Evolutionary conservation across 1,284 basidiomycete species (phyloP), one percentile per base, ranked within the genome.

Genomic region (Cronartium quercuum): DNA sequence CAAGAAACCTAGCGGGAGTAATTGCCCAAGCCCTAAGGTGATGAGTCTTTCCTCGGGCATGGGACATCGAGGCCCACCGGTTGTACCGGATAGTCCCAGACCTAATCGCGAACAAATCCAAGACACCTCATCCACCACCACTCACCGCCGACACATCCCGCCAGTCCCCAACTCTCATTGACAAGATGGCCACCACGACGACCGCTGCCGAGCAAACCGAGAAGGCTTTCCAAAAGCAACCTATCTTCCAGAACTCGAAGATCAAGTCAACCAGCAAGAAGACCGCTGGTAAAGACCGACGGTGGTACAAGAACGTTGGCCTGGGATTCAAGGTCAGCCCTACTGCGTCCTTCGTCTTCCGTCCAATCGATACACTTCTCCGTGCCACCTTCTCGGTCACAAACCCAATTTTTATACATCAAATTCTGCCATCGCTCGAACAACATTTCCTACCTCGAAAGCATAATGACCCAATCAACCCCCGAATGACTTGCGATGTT

Each of bases 201-300:
- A 64, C 55, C 47, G 35, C 29, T 57, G 76, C 74, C 24, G 70
- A 73, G 61, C 74, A 78, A 68, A 68, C 65, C 44, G 76, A 78
- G 68, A 77, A 78, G 65, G 90, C 91, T 79, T 97, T 87, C 87
- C 93, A 95, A 85, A 97, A 97, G 87, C 95, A 98, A 85, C 88
- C 89, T 82, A 88, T 99, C 83, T 99, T 98, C 89, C 92, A 96
- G 85, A 96, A 96, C 86, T 87, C 92, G 84, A 98, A 98, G 88
- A 86, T 74, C 77, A 77, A 76, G 76, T 71, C 82, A 91, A 91
- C 85, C 81, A 88, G 90, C 80, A 92, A 91, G 87, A 94, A 94
- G 87, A 86, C 92, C 78, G 87, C 89, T 77, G 92, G 92, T 80
- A 97, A 91, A 87, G 91, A 93, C 80, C 95, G 90, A 88, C 87